Percentiles rank a stretch among this genome's conserved stretches.
These are phyloP conservation scores for Goffeauzyma gilvescens DNA, from an alignment of 768 basidiomycete genomes.

Conservation along the genomic window DNA sequence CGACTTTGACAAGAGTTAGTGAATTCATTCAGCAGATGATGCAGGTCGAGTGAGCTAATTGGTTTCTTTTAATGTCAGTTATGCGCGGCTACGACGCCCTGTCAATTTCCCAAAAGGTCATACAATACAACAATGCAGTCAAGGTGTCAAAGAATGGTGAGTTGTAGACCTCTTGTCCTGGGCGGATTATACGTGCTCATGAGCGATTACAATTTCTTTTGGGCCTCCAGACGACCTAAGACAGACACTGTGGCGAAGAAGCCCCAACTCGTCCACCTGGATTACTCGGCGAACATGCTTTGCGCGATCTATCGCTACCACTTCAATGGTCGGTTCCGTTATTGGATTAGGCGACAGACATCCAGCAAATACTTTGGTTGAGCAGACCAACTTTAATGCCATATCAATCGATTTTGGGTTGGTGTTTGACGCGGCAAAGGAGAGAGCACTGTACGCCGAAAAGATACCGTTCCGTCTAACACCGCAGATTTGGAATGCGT, in stretches of 20 bases:
- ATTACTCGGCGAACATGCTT: slow-evolving; percentile 27
- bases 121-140: slow-evolving; percentile 20
- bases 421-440: slow-evolving; percentile 19
- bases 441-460: slow-evolving; percentile 21
- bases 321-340: slow-evolving; percentile 31
- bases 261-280: slow-evolving; percentile 29
- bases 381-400: slow-evolving; percentile 25
- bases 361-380: slow-evolving; percentile 27
- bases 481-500: slow-evolving; percentile 33
- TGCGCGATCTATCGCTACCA: slow-evolving; percentile 22
- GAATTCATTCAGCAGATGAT: not conserved
- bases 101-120: slow-evolving; percentile 18
- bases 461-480: slow-evolving; percentile 34
- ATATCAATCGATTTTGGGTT: slow-evolving; percentile 33
- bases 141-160: slow-evolving; percentile 26
- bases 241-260: slow-evolving; percentile 28
- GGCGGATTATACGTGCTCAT: not conserved
- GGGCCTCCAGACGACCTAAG: slow-evolving; percentile 23
- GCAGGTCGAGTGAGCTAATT: not conserved
- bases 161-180: not conserved
- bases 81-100: slow-evolving; percentile 25
- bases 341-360: slow-evolving; percentile 35
- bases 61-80: not conserved
- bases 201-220: too few relatives aligned
- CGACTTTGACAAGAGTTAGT: slow-evolving; percentile 7